Evolutionary conservation across 2,329 filamentous ascomycete genomes (phyloP).

Genomic region (Eutypa lata): DNA sequence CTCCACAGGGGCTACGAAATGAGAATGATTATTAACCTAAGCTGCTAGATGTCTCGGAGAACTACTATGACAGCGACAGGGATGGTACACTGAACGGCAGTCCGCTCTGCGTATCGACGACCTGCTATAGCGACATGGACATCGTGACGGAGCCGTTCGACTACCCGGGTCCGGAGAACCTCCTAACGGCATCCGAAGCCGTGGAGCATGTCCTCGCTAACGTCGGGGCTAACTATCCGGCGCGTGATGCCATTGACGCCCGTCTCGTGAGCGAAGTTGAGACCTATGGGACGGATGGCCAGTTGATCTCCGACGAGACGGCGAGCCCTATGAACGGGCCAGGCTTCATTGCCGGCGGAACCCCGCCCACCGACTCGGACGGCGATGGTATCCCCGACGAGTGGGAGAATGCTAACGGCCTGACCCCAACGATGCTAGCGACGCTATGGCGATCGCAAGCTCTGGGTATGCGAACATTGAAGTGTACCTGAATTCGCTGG

Average conservation of each 20-base stretch:
- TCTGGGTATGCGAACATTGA: conserved; percentile 46
- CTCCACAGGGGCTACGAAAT: too few relatives aligned
- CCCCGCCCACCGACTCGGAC: conserved; percentile 39
- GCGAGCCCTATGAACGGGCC: conserved; percentile 35
- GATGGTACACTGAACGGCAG: conserved; percentile 48
- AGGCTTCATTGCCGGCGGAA: conserved; percentile 36
- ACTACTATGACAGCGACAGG: conserved; percentile 49
- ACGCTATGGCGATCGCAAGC: conserved; percentile 38
- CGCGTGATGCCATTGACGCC: conserved; percentile 42
- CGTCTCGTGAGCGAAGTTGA: conserved; percentile 39
- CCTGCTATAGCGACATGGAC: conserved; percentile 46
- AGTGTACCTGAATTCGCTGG: conserved; percentile 48
- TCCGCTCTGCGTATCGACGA: conserved; percentile 36
- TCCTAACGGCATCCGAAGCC: conserved; percentile 37
- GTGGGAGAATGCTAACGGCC: conserved; percentile 41
- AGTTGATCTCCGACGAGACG: conserved; percentile 44
- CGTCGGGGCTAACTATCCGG: conserved; percentile 38
- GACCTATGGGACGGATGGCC: conserved; percentile 42
- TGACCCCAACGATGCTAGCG: conserved; percentile 35
- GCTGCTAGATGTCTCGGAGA: conserved; percentile 41
- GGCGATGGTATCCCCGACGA: conserved; percentile 49
- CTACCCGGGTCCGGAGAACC: conserved; percentile 40
- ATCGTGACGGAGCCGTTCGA: conserved; percentile 36
- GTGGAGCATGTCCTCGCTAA: conserved; percentile 36
- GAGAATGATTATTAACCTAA: not conserved